Evolutionary conservation across 208 protist species (phyloP).

Genomic region (Acanthamoeba sp.): DNA sequence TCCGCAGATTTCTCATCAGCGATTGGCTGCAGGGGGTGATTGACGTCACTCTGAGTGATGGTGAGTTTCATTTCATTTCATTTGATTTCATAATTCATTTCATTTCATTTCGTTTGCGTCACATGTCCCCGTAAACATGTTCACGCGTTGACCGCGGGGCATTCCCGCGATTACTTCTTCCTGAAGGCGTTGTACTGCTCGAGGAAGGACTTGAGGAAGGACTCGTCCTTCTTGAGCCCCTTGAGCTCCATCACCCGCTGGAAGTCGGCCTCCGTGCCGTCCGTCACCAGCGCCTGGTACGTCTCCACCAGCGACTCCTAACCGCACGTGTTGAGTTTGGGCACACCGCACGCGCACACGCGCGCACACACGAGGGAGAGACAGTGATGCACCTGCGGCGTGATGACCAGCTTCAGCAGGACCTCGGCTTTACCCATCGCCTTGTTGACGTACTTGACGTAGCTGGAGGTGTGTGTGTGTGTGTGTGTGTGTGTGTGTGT

Average conservation of each 20-base stretch:
- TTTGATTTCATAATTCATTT: too few species aligned
- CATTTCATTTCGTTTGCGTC: too few species aligned
- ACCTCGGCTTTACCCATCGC: slow-evolving; percentile 77
- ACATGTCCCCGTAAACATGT: too few species aligned
- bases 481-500: too few species aligned
- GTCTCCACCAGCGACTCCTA: slow-evolving; percentile 77
- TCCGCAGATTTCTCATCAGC: too few species aligned
- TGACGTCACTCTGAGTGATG: too few species aligned
- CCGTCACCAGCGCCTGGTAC: slow-evolving; percentile 74
- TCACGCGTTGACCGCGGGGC: too few species aligned
- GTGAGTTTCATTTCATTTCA: too few species aligned
- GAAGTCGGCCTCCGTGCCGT: slow-evolving; percentile 75
- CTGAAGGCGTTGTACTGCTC: slow-evolving; percentile 55
- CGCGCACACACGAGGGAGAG: background rate
- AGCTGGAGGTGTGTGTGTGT: slow-evolving; percentile 42
- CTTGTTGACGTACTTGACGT: slow-evolving; percentile 76
- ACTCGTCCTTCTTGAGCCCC: slow-evolving; percentile 77
- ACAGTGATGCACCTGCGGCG: background rate
- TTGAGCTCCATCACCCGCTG: slow-evolving; percentile 86
- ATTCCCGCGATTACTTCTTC: background rate
- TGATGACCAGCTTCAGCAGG: slow-evolving; percentile 79
- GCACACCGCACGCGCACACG: too few species aligned
- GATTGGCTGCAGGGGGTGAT: too few species aligned
- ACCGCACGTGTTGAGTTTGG: too few species aligned
- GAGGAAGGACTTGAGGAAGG: slow-evolving; percentile 62